phyloP scores from a whole-genome alignment of 192 early-diverging fungal genomes.

The Coemansia sp. region DNA sequence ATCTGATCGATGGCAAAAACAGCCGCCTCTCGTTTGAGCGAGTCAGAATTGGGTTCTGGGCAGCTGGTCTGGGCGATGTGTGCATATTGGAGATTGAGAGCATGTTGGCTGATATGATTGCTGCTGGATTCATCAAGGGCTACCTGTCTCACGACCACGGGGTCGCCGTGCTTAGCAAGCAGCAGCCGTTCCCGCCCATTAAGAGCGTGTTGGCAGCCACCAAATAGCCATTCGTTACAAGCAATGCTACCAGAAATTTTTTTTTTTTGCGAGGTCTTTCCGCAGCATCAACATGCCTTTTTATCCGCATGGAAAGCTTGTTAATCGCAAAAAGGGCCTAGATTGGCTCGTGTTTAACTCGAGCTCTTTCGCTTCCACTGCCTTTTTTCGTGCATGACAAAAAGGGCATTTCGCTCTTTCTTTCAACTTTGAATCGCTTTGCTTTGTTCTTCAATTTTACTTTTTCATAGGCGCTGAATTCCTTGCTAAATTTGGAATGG shows the following conservation, averaged over 20 bases:
- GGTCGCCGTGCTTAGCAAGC: slow-evolving; percentile 70
- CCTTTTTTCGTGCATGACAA: not conserved
- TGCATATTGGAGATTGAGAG: slow-evolving; percentile 79
- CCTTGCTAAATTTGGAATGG: slow-evolving; percentile 15
- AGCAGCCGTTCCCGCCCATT: slow-evolving; percentile 72
- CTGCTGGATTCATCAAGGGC: slow-evolving; percentile 80
- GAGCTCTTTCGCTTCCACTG: not conserved
- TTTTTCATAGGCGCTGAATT: not conserved
- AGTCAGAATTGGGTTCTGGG: slow-evolving; percentile 66
- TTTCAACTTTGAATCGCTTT: not conserved
- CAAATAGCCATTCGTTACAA: not conserved
- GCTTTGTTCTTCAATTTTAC: not conserved
- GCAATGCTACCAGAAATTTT: not conserved
- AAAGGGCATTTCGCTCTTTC: not conserved
- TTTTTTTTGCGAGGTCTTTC: not conserved
- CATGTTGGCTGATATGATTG: slow-evolving; percentile 86
- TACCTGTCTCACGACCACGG: slow-evolving; percentile 81
- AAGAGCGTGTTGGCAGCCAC: not conserved
- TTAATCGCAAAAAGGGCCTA: not conserved
- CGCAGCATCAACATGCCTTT: not conserved
- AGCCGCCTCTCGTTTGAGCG: slow-evolving; percentile 59
- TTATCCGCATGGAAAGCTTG: not conserved
- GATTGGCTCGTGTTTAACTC: not conserved
- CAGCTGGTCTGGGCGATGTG: slow-evolving; percentile 53
- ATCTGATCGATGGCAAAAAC: slow-evolving; percentile 51